These are phyloP conservation scores for Apiotrichum porosum DNA, from an alignment of 1,284 basidiomycete genomes.

Conservation along the genomic window DNA sequence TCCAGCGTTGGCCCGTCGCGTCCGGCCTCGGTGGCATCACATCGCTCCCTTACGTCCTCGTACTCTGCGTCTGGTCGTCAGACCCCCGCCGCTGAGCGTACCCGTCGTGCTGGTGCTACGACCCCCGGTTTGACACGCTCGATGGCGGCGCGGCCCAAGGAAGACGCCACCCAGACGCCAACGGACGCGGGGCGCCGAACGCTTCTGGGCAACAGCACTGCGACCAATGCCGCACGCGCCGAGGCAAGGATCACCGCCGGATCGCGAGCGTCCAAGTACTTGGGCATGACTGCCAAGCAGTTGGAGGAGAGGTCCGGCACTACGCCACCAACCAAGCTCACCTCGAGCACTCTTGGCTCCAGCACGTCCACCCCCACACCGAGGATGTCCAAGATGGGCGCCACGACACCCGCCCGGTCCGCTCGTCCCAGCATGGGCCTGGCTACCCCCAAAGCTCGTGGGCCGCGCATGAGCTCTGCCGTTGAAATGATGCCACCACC, in stretches of 20 bases:
- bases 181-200: conserved; percentile 9
- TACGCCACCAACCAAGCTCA: conserved; percentile 8
- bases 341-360: conserved; percentile 10
- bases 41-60: conserved; percentile 43
- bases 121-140: conserved; percentile 12
- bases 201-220: conserved; percentile 25
- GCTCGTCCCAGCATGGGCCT: conserved; percentile 42
- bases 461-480: conserved; percentile 26
- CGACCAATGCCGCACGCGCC: conserved; percentile 34
- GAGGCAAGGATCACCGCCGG: conserved; percentile 64
- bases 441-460: conserved; percentile 40
- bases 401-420: conserved; percentile 27
- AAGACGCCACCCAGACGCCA: conserved; percentile 14
- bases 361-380: conserved; percentile 36
- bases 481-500: conserved; percentile 49
- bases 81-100: conserved; percentile 6
- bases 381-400: conserved; percentile 36
- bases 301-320: conserved; percentile 54
- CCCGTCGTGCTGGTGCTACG: conserved; percentile 6
- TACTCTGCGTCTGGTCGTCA: conserved; percentile 20
- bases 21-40: conserved; percentile 74
- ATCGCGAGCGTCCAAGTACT: conserved; percentile 70
- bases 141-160: neutral
- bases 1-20: conserved; percentile 52
- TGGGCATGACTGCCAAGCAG: conserved; percentile 73